Base-by-base conservation (phyloP, 1,284 basidiomycete species). In the Earliella scabrosa region DNA sequence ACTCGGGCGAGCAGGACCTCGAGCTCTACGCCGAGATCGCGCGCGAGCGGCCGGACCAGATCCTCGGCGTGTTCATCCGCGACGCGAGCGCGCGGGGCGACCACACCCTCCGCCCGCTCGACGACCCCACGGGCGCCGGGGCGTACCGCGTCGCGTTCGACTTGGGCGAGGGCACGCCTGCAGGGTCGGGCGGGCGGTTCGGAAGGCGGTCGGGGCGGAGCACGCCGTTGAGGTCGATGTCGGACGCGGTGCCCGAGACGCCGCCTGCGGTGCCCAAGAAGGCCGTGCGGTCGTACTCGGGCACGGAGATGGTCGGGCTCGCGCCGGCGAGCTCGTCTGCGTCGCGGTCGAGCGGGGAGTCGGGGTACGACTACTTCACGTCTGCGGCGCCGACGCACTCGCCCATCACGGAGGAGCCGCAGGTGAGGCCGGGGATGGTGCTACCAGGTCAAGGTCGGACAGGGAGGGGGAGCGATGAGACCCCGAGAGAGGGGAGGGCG, bases 1-100 rank as follows among this genome's bases (percentile, higher is more conserved):
- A 97, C 70, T 85, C 87, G 0, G 93, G 92, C 32, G 93, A 96
- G 68, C 93, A 95, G 66, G 94, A 96, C 71, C 75, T 96, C 36
- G 92, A 95, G 70, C 77, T 96, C 3, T 96, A 95, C 68, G 77
- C 87, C 8, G 75, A 82, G 56, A 68, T 95, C 20, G 92, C 93
- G 0, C 71, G 74, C 20, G 87, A 92, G 56, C 79, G 85, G 16
- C 88, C 90, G 0, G 60, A 72, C 9, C 87, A 89, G 66, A 78
- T 93, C 35, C 71, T 86, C 4, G 91, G 79, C 2, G 82, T 96
- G 38, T 92, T 92, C 72, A 85, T 96, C 45, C 81, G 93, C 24
- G 88, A 94, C 65, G 90, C 87, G 52, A 82, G 75, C 32, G 66
- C 68, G 4, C 70, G 67, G 31, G 63, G 63, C 9, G 65, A 70